phyloP scores from a whole-genome alignment of 1,284 basidiomycete species.

The Ceratobasidium sp. region DNA sequence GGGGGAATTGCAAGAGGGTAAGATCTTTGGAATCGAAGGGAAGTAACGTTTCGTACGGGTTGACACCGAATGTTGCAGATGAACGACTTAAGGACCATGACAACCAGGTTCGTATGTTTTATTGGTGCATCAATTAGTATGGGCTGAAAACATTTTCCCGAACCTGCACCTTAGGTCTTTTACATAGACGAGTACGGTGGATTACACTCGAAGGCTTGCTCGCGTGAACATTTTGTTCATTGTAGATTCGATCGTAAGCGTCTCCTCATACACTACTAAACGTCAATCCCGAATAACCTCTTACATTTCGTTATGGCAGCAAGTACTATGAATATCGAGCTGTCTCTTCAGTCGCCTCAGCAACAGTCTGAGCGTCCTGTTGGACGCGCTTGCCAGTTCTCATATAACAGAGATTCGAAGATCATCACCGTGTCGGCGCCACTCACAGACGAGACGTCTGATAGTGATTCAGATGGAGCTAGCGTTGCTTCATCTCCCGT shows the following conservation, averaged over 20 bases:
- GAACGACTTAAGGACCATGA: slow-evolving; percentile 11
- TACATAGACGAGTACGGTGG: slow-evolving; percentile 14
- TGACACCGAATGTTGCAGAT: not conserved
- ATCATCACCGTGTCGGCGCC: not conserved
- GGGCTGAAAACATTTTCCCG: not conserved
- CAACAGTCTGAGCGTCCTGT: not conserved
- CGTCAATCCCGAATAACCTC: no score
- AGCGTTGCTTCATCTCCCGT: not conserved
- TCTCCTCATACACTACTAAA: not conserved
- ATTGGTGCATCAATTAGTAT: not conserved
- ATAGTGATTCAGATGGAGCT: not conserved
- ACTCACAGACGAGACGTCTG: not conserved
- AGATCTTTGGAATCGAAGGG: no score
- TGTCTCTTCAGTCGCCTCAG: not conserved
- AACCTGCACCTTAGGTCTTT: slow-evolving; percentile 13
- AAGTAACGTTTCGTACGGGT: not conserved
- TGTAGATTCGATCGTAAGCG: slow-evolving; percentile 8
- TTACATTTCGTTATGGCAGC: not conserved
- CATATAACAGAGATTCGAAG: not conserved
- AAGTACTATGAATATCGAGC: not conserved
- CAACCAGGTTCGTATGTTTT: slow-evolving; percentile 8
- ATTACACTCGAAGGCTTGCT: slow-evolving; percentile 9
- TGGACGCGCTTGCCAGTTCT: slow-evolving; percentile 9
- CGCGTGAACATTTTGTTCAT: not conserved
- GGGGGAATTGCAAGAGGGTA: slow-evolving; percentile 7